Percentiles rank a stretch among this genome's conserved stretches.
Conservation (phyloP, 2,329 filamentous ascomycete species). For the Penicillium sp. region DNA sequence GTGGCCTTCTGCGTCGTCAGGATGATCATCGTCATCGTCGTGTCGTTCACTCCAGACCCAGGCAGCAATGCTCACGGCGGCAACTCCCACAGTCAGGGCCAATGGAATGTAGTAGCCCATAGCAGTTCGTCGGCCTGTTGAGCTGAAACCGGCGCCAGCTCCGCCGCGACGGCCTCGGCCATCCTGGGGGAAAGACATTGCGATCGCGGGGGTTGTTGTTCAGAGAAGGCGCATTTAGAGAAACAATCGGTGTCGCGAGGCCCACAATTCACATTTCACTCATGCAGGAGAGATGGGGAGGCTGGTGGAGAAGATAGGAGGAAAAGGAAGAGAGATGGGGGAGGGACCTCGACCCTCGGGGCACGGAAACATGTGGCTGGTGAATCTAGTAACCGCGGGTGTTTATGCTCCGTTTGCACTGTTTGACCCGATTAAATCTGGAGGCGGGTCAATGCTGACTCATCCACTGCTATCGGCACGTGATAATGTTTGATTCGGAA, state of each 20-base stretch:
- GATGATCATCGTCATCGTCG: slow-evolving; percentile 56
- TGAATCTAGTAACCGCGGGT: slow-evolving; percentile 30
- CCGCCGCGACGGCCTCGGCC: slow-evolving; percentile 39
- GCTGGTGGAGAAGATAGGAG: slow-evolving; percentile 10
- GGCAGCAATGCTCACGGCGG: slow-evolving; percentile 79
- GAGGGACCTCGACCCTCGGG: slow-evolving; percentile 36
- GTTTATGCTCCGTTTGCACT: slow-evolving; percentile 29
- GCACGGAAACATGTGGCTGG: slow-evolving; percentile 45
- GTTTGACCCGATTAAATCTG: slow-evolving; percentile 29
- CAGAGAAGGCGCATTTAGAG: slow-evolving; percentile 29
- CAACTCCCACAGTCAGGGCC: slow-evolving; percentile 80
- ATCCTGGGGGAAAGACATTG: slow-evolving; percentile 45
- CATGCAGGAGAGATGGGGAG: slow-evolving; percentile 7
- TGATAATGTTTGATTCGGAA: slow-evolving; percentile 16
- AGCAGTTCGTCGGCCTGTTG: slow-evolving; percentile 42
- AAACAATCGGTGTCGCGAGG: slow-evolving; percentile 23
- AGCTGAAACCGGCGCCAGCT: slow-evolving; percentile 43
- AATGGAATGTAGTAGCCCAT: slow-evolving; percentile 84
- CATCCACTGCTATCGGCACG: slow-evolving; percentile 25
- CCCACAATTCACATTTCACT: slow-evolving; percentile 36
- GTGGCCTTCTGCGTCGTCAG: slow-evolving; percentile 33
- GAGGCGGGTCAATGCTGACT: slow-evolving; percentile 26
- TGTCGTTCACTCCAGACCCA: slow-evolving; percentile 93
- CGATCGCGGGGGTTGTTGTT: slow-evolving; percentile 32
- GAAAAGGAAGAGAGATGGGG: slow-evolving; percentile 22